Percentiles rank a stretch among this genome's conserved stretches.
Evolutionary conservation across 2,329 filamentous ascomycete genomes (phyloP).

Genomic region (Rhinocladiella similis): DNA sequence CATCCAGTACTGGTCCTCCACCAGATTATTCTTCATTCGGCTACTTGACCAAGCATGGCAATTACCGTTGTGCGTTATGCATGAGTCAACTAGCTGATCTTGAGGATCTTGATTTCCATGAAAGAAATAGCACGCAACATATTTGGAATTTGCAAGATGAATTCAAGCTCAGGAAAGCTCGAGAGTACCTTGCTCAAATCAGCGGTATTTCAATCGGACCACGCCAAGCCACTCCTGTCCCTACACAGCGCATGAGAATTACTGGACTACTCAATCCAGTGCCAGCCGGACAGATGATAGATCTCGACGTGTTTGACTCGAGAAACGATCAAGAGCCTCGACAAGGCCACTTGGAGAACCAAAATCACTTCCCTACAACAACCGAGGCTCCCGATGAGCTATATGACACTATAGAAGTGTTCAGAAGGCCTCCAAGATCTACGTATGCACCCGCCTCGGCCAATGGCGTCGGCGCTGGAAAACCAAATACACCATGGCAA

Average conservation of each 20-base stretch:
- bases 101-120: conserved; percentile 16
- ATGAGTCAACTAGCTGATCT: conserved; percentile 16
- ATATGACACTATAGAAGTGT: too few relatives aligned
- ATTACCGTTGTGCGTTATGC: conserved; percentile 21
- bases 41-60: conserved; percentile 16
- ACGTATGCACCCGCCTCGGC: too few relatives aligned
- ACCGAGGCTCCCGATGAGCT: too few relatives aligned
- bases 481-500: too few relatives aligned
- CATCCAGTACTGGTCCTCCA: neutral
- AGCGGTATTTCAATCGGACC: neutral
- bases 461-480: too few relatives aligned
- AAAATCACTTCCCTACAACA: too few relatives aligned
- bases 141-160: conserved; percentile 8
- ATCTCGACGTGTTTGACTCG: too few relatives aligned
- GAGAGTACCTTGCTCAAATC: conserved; percentile 13
- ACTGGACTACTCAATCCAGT: neutral
- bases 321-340: too few relatives aligned
- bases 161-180: conserved; percentile 9
- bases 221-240: neutral
- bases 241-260: neutral
- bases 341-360: too few relatives aligned
- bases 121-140: conserved; percentile 15
- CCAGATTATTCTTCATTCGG: conserved; percentile 5
- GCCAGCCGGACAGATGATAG: too few relatives aligned
- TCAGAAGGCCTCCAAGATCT: too few relatives aligned